These are phyloP conservation scores for Tetrapyrgos nigripes DNA, from an alignment of 1,284 basidiomycete species.

Conservation along the genomic window DNA sequence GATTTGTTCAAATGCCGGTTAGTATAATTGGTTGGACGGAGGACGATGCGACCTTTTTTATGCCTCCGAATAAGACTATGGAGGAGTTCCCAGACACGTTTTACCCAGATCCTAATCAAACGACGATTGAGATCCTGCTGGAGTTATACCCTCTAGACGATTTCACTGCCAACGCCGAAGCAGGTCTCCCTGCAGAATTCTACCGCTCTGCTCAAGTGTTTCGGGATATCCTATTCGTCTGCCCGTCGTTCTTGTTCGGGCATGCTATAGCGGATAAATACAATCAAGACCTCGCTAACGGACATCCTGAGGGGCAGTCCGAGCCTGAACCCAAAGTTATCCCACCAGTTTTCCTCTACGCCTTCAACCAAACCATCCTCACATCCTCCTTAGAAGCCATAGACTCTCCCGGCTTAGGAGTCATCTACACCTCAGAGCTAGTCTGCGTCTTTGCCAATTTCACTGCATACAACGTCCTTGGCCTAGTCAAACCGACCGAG, in stretches of 20 bases:
- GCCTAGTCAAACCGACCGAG: neutral
- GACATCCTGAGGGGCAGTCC: too few relatives aligned
- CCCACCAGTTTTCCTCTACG: constrained; percentile 3
- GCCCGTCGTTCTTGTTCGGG: constrained; percentile 4
- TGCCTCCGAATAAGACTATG: neutral
- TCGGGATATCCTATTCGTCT: neutral
- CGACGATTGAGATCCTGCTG: neutral
- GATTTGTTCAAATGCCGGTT: constrained; percentile 1
- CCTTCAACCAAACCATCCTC: constrained; percentile 1
- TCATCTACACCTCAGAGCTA: constrained; percentile 1
- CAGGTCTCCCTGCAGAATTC: constrained; percentile 2
- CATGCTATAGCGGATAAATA: constrained; percentile 1
- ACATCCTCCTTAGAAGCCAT: neutral
- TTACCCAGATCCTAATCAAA: neutral
- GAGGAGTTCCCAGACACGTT: neutral
- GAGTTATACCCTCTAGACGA: neutral
- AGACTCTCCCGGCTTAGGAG: neutral
- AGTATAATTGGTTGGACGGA: constrained; percentile 7
- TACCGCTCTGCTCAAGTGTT: constrained; percentile 6
- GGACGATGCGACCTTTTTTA: constrained; percentile 1
- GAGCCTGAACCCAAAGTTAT: too few relatives aligned
- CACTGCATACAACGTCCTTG: neutral
- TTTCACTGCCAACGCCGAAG: neutral
- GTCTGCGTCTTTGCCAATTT: constrained; percentile 4
- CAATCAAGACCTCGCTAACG: neutral